phyloP scores from a whole-genome alignment of 352 stramenopile species.

The Peronospora farinosa region DNA sequence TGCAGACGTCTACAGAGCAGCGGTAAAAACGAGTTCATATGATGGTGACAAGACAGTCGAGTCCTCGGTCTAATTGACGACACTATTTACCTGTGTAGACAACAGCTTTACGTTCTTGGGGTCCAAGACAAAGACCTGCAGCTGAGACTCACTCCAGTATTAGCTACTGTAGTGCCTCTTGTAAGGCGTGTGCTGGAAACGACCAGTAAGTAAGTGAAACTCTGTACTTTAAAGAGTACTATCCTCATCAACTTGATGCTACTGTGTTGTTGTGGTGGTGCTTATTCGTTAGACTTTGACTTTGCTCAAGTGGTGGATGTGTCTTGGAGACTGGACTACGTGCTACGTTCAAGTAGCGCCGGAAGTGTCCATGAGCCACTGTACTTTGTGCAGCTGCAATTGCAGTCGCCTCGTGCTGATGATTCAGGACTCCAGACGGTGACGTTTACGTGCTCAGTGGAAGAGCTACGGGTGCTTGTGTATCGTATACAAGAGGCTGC shows the following conservation, averaged over 20 bases:
- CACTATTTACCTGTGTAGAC: constrained; percentile 10
- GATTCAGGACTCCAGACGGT: constrained; percentile 27
- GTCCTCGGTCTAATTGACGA: background rate
- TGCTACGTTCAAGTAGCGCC: constrained; percentile 45
- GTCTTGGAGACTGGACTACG: constrained; percentile 67
- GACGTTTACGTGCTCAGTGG: constrained; percentile 60
- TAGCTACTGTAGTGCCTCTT: constrained; percentile 15
- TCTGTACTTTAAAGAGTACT: background rate
- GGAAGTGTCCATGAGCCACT: constrained; percentile 49
- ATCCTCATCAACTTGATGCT: background rate
- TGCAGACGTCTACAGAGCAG: constrained; percentile 7
- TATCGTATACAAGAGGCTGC: constrained; percentile 62
- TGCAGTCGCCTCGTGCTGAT: constrained; percentile 39
- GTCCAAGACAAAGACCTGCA: constrained; percentile 28
- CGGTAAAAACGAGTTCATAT: constrained; percentile 10
- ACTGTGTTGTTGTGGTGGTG: background rate
- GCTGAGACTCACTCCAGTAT: constrained; percentile 18
- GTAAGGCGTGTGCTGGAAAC: constrained; percentile 31
- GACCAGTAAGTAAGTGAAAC: constrained; percentile 19
- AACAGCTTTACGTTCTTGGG: constrained; percentile 27
- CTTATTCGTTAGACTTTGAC: constrained; percentile 45
- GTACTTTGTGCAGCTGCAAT: constrained; percentile 61
- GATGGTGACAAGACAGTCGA: background rate
- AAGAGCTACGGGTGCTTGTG: constrained; percentile 59
- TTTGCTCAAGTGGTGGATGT: constrained; percentile 70